Evolutionary conservation across 106 monocot genomes (phyloP).

Genomic region (Xerophyta viscosa): DNA sequence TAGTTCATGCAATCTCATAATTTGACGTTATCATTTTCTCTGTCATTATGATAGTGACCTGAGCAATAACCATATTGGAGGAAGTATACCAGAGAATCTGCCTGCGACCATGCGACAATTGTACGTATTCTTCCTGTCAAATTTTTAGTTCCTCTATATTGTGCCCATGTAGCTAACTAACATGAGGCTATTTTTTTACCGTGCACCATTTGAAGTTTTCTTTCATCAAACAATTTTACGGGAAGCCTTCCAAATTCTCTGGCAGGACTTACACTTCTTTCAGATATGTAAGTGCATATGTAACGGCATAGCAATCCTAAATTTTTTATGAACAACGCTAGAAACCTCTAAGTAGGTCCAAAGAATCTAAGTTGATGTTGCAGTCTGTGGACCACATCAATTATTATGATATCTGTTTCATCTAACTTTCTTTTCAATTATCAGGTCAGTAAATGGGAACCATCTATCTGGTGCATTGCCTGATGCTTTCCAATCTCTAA

Average conservation of each 20-base stretch:
- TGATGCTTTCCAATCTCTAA: slow-evolving; percentile 71
- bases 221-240: slow-evolving; percentile 83
- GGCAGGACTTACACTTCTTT: slow-evolving; percentile 48
- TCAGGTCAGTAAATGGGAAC: slow-evolving; percentile 81
- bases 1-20: not conserved
- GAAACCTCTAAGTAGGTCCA: too few species aligned
- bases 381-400: too few species aligned
- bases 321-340: not conserved
- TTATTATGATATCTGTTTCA: too few species aligned
- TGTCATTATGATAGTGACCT: slow-evolving; percentile 53
- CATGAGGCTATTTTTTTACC: slow-evolving; percentile 3
- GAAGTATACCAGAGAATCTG: slow-evolving; percentile 77
- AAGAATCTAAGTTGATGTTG: too few species aligned
- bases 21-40: not conserved
- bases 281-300: slow-evolving; percentile 57
- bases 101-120: slow-evolving; percentile 65
- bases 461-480: slow-evolving; percentile 76
- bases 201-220: slow-evolving; percentile 54
- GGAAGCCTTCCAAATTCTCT: slow-evolving; percentile 84
- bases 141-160: not conserved
- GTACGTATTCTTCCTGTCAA: slow-evolving; percentile 38
- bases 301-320: not conserved
- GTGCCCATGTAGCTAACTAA: not conserved
- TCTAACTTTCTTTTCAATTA: too few species aligned
- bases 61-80: slow-evolving; percentile 97